Percentiles rank a stretch among this genome's conserved stretches.
These are phyloP conservation scores for Crithidia fasciculata DNA, from an alignment of 208 protist genomes.

Conservation along the genomic window DNA sequence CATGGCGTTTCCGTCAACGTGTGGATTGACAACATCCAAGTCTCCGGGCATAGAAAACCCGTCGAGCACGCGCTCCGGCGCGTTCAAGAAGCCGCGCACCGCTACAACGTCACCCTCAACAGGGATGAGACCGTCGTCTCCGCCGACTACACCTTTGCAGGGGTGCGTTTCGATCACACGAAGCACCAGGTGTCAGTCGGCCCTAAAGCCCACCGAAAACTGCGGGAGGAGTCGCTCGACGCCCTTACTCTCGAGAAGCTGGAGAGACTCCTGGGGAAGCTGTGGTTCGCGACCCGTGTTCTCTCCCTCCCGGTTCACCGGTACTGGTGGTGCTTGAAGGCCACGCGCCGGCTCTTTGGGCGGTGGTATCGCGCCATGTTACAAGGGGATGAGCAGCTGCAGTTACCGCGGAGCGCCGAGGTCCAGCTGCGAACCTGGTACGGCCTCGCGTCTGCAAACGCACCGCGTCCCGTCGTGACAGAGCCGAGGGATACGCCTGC, in stretches of 20 bases:
- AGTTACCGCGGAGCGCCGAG: slow-evolving; percentile 10
- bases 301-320: slow-evolving; percentile 16
- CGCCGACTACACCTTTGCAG: slow-evolving; percentile 25
- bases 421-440: slow-evolving; percentile 14
- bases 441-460: not conserved
- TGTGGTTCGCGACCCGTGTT: slow-evolving; percentile 29
- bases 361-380: slow-evolving; percentile 19
- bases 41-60: slow-evolving; percentile 11
- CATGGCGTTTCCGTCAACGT: slow-evolving; percentile 23
- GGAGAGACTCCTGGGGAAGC: slow-evolving; percentile 23
- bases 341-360: slow-evolving; percentile 11
- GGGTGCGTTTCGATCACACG: slow-evolving; percentile 14
- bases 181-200: slow-evolving; percentile 1
- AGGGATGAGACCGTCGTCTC: slow-evolving; percentile 22
- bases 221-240: slow-evolving; percentile 7
- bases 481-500: too few relatives aligned
- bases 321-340: slow-evolving; percentile 32
- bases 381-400: not conserved
- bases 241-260: slow-evolving; percentile 16
- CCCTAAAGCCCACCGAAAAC: slow-evolving; percentile 18
- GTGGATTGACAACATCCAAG: slow-evolving; percentile 41
- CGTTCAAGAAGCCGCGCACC: slow-evolving; percentile 3
- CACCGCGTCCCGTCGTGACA: not conserved
- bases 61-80: slow-evolving; percentile 15
- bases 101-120: slow-evolving; percentile 14